Evolutionary conservation across 352 stramenopile genomes (phyloP), one percentile per base, ranked within the genome.

Genomic region (Pythium pyrilobum): DNA sequence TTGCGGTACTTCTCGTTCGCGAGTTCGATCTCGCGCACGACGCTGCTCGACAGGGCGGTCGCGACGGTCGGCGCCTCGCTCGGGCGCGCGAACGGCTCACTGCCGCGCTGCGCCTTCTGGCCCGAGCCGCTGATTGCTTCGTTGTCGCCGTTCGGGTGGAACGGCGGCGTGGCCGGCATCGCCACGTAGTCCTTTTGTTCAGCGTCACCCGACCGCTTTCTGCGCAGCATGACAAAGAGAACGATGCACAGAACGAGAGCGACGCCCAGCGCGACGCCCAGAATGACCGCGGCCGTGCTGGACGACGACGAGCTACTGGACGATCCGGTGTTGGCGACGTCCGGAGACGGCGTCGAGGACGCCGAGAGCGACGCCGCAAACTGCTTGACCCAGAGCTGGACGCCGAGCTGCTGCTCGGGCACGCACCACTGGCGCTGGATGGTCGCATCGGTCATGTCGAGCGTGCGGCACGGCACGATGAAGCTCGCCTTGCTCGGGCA

Each of bases 201-300:
- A n/a, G 23, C 27, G 7, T 55, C 31, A 9, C 7, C 10, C 9
- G 38, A 45, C 16, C 54, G 42, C 15, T 56, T 56, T 16, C 60
- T 58, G 13, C 28, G 18, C 13, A 61, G 18, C 38, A 65, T 27
- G 15, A 54, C 37, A 42, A 73, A 73, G 36, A 76, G 64, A 16
- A 53, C 67, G 21, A 76, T 55, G 6, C 20, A 23, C n/a, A 59
- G 23, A 10, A 49, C 45, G 0, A 43, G 43, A 27, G 65, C 64
- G 13, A 59, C 37, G 10, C 51, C 67, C 32, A 53, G 36, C 4
- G 33, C 31, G 11, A 53, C 13, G 5, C 32, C 31, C 3, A 53
- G 32, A 5, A 41, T 33, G 15, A 53, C 34, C 2, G 46, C 33
- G 4, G 13, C 15, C 13, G 46, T 41, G 32, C 27, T 53, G 20